A percentile compares a stretch with the other conserved stretches of the same genome.
Conservation (phyloP, 352 stramenopile species). For the Blastocystis sp. region DNA sequence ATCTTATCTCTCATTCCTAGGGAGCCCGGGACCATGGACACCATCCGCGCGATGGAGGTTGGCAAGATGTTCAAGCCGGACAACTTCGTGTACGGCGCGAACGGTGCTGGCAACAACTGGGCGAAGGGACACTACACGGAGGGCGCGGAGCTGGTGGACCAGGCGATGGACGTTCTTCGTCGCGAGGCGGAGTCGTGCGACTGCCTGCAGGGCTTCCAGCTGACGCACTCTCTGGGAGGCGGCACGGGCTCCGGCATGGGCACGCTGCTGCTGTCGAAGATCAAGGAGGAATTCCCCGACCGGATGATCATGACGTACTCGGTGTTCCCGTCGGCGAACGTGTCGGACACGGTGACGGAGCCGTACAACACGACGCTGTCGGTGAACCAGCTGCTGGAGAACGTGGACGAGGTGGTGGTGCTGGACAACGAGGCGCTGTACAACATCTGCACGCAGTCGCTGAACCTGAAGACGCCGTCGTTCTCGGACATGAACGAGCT, state of each 20-base stretch:
- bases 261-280: constrained; percentile 96
- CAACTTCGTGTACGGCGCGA: constrained; percentile 98
- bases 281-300: constrained; percentile 96
- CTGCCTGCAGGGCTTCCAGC: constrained; percentile 96
- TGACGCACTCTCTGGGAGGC: constrained; percentile 97
- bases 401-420: constrained; percentile 98
- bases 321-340: constrained; percentile 90
- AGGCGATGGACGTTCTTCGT: constrained; percentile 93
- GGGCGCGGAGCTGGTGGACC: constrained; percentile 95
- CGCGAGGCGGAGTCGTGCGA: constrained; percentile 97
- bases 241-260: constrained; percentile 97
- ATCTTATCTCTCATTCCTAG: neutral
- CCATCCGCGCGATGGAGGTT: constrained; percentile 89
- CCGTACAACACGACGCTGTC: constrained; percentile 99
- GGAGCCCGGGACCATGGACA: constrained; percentile 98
- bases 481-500: constrained; percentile 98
- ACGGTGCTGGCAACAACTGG: constrained; percentile 96
- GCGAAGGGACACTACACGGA: constrained; percentile 98
- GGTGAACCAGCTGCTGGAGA: constrained; percentile 98
- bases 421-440: constrained; percentile 99
- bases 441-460: constrained; percentile 99
- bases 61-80: constrained; percentile 95
- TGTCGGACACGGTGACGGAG: constrained; percentile 97
- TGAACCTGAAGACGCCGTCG: constrained; percentile 95
- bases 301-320: constrained; percentile 99